Evolutionary conservation across 2,329 filamentous ascomycete genomes (phyloP).

Genomic region (Arthrobotrys conoides): DNA sequence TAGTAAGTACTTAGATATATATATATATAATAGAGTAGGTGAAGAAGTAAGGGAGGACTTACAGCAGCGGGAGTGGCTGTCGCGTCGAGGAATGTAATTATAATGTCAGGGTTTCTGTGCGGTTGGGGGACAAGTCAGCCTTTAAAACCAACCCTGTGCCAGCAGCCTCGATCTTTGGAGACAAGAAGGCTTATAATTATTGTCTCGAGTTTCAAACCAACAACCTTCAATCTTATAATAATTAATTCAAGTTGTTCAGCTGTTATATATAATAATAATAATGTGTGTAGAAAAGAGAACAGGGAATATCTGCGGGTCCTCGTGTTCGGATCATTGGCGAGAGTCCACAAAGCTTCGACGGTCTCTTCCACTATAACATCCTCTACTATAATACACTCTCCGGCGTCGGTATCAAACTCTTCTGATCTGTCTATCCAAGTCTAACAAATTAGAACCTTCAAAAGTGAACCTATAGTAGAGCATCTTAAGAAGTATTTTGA

Average conservation of each 20-base stretch:
- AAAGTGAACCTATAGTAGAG: too few relatives aligned
- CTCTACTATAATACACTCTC: neutral
- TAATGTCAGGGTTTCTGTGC: too few relatives aligned
- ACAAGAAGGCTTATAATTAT: neutral
- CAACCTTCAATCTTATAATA: neutral
- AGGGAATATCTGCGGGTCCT: neutral
- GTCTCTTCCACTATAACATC: neutral
- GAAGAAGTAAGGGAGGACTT: neutral
- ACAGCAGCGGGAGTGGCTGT: neutral
- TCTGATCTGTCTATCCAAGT: too few relatives aligned
- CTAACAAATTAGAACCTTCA: too few relatives aligned
- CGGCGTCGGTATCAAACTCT: slow-evolving; percentile 2
- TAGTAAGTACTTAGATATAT: too few relatives aligned
- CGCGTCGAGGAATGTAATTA: neutral
- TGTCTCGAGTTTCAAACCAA: neutral
- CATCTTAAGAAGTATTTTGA: neutral
- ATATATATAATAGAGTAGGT: neutral
- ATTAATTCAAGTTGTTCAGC: slow-evolving; percentile 13
- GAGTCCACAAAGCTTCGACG: slow-evolving; percentile 3
- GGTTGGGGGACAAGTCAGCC: too few relatives aligned
- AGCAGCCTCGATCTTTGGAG: too few relatives aligned
- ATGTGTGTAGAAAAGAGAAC: too few relatives aligned
- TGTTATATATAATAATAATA: neutral
- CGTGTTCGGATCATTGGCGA: slow-evolving; percentile 57
- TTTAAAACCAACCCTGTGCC: neutral